Evolutionary conservation across 1,284 basidiomycete genomes (phyloP), one percentile per base, ranked within the genome.

Genomic region (Entoloma clypeatum): DNA sequence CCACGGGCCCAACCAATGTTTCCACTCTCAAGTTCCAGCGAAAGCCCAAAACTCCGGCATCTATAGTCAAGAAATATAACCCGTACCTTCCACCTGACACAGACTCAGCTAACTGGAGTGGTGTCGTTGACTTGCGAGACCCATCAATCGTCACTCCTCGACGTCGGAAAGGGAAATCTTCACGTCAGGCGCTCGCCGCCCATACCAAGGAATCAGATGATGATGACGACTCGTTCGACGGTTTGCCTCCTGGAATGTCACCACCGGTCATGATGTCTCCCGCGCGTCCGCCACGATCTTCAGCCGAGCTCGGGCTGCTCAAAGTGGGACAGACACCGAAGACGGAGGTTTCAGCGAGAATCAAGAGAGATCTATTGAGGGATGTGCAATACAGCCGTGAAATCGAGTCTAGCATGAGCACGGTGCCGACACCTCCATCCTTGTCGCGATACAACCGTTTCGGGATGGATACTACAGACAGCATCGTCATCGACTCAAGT

Each of bases 181-280:
- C 58, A 27, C 62, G 57, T 38, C 62, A 57, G 25, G 60, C 36
- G 23, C 56, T 54, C 18, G 39, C 59, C 27, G 59, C 65, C 8
- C 57, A 68, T 9, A 54, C 51, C 23, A 55, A 60, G 33, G 61
- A 77, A 47, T 69, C 71, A 10, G 53, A 50, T 13, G 53, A 50
- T 13, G 53, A 54, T 11, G 49, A 51, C 13, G 51, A 77, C 27
- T 79, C 78, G n/a, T 75, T 81, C 41, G 79, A 81, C 42, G 72
- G 75, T 6, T 57, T 74, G 28, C 72, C 68, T 47, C 64, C 68
- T 11, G 86, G 84, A 32, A 88, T 93, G 85, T 92, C 90, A 0
- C 90, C 92, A 2, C 90, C 89, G 2, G 76, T 86, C 3, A 85
- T 86, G 42, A 81, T 93, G 77, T 86, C 83, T 19, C 92, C 90